Conservation (phyloP, 345 rosid species). For the Arabis hirsuta region DNA sequence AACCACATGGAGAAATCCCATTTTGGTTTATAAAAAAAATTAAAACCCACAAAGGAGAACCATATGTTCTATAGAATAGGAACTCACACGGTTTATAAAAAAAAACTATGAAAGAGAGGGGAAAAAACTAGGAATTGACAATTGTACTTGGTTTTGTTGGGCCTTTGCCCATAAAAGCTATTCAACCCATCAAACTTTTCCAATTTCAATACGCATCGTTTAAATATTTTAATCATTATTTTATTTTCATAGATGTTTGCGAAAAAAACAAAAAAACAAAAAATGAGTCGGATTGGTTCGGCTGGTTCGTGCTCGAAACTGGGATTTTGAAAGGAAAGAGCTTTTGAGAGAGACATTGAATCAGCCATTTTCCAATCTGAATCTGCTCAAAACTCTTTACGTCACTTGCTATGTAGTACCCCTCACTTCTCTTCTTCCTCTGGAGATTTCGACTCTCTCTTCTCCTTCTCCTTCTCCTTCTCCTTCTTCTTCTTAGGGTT, state of each 20-base stretch:
- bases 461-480: constrained; percentile 3
- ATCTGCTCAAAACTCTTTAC: constrained; percentile 32
- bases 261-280: background rate
- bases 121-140: too few relatives aligned
- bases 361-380: constrained; percentile 32
- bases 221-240: background rate
- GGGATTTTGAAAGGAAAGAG: constrained; percentile 17
- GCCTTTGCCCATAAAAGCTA: background rate
- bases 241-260: background rate
- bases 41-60: too few relatives aligned
- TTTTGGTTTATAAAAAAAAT: too few relatives aligned
- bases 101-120: too few relatives aligned
- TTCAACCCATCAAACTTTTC: background rate
- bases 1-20: too few relatives aligned
- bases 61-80: too few relatives aligned
- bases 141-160: background rate
- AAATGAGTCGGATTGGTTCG: constrained; percentile 20
- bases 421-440: constrained; percentile 39
- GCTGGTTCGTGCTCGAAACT: constrained; percentile 31
- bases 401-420: constrained; percentile 38
- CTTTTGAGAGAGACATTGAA: constrained; percentile 9
- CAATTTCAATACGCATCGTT: background rate
- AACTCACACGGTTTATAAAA: too few relatives aligned
- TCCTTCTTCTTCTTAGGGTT: constrained; percentile 15
- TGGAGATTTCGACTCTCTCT: constrained; percentile 6